phyloP scores from a whole-genome alignment of 2,329 filamentous ascomycete genomes.

The Nakataea oryzae region DNA sequence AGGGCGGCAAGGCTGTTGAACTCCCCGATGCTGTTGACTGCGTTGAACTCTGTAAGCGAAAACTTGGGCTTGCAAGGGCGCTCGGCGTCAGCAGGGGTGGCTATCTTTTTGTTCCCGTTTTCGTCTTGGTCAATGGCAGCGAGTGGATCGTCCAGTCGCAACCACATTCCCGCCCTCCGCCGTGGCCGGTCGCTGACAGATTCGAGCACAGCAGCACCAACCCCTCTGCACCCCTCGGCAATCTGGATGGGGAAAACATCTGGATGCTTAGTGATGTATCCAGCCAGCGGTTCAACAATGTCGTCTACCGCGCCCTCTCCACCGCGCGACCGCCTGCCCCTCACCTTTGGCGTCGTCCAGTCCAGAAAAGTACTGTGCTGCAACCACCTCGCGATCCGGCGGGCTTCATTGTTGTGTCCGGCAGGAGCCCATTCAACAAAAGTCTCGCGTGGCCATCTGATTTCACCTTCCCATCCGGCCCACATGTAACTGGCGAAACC shows the following conservation, averaged over 20 bases:
- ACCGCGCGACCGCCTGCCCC: neutral
- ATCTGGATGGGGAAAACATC: neutral
- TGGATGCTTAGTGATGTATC: neutral
- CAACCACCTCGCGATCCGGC: neutral
- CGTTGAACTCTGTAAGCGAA: neutral
- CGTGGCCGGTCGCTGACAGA: neutral
- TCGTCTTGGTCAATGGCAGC: neutral
- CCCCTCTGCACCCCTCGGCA: neutral
- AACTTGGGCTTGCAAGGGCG: neutral
- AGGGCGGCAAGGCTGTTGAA: neutral
- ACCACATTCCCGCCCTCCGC: neutral
- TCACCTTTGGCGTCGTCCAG: neutral
- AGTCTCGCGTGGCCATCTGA: neutral
- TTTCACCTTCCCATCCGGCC: neutral
- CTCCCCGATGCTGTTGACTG: neutral
- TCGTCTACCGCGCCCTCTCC: neutral
- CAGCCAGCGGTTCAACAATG: neutral
- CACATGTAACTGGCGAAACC: neutral
- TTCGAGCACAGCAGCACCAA: neutral
- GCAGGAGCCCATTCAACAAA: neutral
- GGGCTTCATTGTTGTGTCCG: neutral
- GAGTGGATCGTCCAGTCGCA: neutral
- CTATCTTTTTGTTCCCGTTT: neutral
- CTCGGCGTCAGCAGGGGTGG: neutral
- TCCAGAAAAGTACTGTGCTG: neutral